Base-by-base conservation (phyloP, 768 basidiomycete species). In the Suillus occidentalis region DNA sequence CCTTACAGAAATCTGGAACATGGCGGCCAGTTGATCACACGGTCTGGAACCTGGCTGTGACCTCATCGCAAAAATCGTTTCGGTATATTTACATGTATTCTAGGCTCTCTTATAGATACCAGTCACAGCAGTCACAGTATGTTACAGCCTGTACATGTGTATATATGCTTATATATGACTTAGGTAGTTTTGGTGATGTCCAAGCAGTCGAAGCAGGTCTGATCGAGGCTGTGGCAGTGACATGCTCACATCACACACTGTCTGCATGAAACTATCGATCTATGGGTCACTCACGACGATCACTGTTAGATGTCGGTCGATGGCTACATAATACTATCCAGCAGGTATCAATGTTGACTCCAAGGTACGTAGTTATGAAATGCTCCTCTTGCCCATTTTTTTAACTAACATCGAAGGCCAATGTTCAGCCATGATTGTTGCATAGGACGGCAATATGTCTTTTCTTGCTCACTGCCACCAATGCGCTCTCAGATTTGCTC, bases 401-500 rank as follows among this genome's bases (percentile, higher is more conserved):
- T 28, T 28, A 28, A 16, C 16, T 16, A 20, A 31, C 10, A 10
- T 53, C 4, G 52, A 31, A 28, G 28, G 28, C 28, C 28, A 28
- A 28, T 28, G 28, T 28, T 28, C 28, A 28, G 28, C 28, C 28
- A 28, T 28, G 28, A 28, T 28, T 28, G 28, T 28, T 28, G 28
- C 28, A 28, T 28, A 28, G 28, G 28, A 28, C 28, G 28, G 28
- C 28, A 28, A 28, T 28, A 1, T 28, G 28, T 28, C 28, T 28
- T 28, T 28, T 28, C 28, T 28, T 28, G 28, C 28, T 28, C 28
- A 28, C 28, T 28, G 28, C 88, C 6, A 83, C 84, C 10, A 84
- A 91, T 50, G 80, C 89, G 1, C 84, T 98, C 31, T 74, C 83
- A 34, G 84, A 87, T 40, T 83, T 98, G n/a, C 77, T 88, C 22